phyloP scores from a whole-genome alignment of 108 stramenopile species.

The Skeletonema potamos region DNA sequence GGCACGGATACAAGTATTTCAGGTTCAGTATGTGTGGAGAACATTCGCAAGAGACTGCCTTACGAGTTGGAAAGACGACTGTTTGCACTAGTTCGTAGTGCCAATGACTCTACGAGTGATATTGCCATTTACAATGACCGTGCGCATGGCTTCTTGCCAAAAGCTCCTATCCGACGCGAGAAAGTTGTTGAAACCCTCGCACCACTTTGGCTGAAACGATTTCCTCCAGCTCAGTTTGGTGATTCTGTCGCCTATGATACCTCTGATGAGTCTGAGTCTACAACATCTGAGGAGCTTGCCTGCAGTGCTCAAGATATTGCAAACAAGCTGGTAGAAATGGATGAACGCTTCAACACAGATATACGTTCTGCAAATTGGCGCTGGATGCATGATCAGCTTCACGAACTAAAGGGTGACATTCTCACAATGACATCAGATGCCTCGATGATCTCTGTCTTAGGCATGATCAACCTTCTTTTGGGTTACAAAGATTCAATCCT shows the following conservation, averaged over 20 bases:
- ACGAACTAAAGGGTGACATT: conserved; percentile 48
- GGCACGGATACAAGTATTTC: conserved; percentile 26
- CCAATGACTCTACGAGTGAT: conserved; percentile 48
- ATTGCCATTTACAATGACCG: conserved; percentile 30
- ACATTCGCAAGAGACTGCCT: conserved; percentile 10
- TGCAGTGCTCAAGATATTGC: background rate
- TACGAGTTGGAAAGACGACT: conserved; percentile 24
- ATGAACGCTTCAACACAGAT: background rate
- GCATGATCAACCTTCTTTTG: conserved; percentile 1
- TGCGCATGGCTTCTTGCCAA: conserved; percentile 49
- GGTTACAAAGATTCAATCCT: background rate
- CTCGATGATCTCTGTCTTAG: background rate
- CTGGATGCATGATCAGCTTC: conserved; percentile 36
- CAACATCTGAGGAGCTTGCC: background rate
- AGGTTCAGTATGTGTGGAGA: conserved; percentile 35
- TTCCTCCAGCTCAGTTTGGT: conserved; percentile 6
- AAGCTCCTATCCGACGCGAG: conserved; percentile 32
- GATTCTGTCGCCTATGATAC: background rate
- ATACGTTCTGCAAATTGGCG: conserved; percentile 15
- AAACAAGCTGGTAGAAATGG: background rate
- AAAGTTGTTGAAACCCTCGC: conserved; percentile 30
- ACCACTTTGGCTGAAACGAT: conserved; percentile 29
- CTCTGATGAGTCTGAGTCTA: background rate
- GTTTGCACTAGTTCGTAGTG: conserved; percentile 44
- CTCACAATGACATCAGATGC: conserved; percentile 18